Evolutionary conservation across 306 rosid genomes (phyloP), one percentile per base, ranked within the genome.

Genomic region (Vigna nakashimae): DNA sequence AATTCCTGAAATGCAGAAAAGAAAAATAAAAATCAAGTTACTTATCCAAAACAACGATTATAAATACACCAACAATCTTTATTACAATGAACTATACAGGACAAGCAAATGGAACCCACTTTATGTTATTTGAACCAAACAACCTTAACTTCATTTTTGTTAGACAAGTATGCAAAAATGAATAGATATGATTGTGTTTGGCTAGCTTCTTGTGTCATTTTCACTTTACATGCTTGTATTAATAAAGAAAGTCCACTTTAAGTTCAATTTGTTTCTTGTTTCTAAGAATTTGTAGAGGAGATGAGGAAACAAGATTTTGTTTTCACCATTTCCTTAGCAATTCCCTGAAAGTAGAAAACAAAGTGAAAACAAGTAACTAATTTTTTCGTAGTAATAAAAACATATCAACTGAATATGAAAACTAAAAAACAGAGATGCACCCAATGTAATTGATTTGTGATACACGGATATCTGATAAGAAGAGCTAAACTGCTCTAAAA

Each of bases 1-100:
- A 50, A 92, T 71, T 79, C 86, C 98, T 96, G 92, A 84, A 77
- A 82, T 48, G 58, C 73, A 55, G 38, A 14, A 68, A 59, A 75
- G 38, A 57, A 80, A 17, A 71, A 76, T 13, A 11, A 69, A 84
- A 70, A 22, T 43, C 62, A 76, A 77, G 38, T 38, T 14, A 56
- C 58, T 55, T 58, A 77, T 30, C 38, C 51, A 24, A n/a, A 73
- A 69, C 18, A 62, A 34, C 62, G 49, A 60, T 26, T 66, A 20
- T 15, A 73, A n/a, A 30, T 14, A 77, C 42, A 77, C 63, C 75
- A 16, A 30, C 45, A 40, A 40, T 40, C 45, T 40, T 40, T 40
- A 40, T 66, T 59, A 58, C 24, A 71, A 22, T 65, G 51, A 74
- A 55, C 76, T 48, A 46, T 28, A 63, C 32, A 6, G 30, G 51